Base-by-base conservation (phyloP, 768 basidiomycete genomes). In the Omphalotus guepiniiformis region DNA sequence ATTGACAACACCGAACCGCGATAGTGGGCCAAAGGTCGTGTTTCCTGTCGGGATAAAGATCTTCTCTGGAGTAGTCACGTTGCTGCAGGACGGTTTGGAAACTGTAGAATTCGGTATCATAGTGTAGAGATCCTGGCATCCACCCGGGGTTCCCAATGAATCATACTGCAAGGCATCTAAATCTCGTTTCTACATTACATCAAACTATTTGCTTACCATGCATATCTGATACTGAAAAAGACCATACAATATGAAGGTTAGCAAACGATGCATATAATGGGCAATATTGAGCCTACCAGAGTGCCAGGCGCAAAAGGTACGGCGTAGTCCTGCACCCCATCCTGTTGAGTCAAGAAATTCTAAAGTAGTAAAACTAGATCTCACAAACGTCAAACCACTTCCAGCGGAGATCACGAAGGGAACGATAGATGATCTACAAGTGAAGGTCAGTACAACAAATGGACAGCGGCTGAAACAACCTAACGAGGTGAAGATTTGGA, bases 261-360 rank as follows among this genome's bases (percentile, higher is more conserved):
- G 39, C 7, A 28, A 32, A 35, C 29, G 47, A 12, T 36, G 16
- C 13, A 32, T 8, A 36, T 29, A 19, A 5, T 27, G 16, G 11
- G 15, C 16, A 21, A 25, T 6, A 1, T 18, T 6, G 21, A 46
- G 29, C 57, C 21, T 39, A 67, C 66, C 56, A 64, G 64, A 0
- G 76, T 78, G 35, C 69, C 72, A 2, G 77, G 75, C 3, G 63
- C 57, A 48, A 75, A 80, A 0, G 78, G 77, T 16, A 80, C 75
- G 1, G 63, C 54, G 69, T 71, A 78, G 49, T 75, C 69, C 76
- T 78, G 44, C 2, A 11, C 8, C 26, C 21, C 41, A 42, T 21
- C 38, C 36, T 11, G 37, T 11, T 13, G 23, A 19, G 18, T n/a
- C 15, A 12, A 19, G 38, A 9, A 21, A 9, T 39, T 21, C 11